Evolutionary conservation across 2,329 filamentous ascomycete species (phyloP).

Genomic region (Ophiognomonia clavigignenti-juglandacearum): DNA sequence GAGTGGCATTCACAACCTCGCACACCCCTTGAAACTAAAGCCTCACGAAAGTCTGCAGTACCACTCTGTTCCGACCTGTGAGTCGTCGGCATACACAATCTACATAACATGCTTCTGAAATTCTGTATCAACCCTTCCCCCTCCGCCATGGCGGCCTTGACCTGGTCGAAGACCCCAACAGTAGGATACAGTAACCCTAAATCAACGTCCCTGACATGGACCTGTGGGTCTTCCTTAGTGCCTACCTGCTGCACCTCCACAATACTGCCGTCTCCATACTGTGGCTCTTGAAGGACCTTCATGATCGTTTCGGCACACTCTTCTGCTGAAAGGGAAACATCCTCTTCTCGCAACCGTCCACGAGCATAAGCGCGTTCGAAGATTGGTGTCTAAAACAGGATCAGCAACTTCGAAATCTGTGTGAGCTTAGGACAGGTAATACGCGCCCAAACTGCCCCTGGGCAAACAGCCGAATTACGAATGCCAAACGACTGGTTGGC

Average conservation of each 20-base stretch:
- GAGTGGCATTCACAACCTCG: too few species aligned
- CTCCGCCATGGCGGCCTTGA: slow-evolving; percentile 3
- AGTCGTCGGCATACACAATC: too few species aligned
- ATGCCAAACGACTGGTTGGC: slow-evolving; percentile 12
- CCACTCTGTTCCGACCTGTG: too few species aligned
- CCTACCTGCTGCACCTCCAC: slow-evolving; percentile 18
- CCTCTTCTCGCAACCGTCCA: slow-evolving; percentile 8
- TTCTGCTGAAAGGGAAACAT: slow-evolving; percentile 9
- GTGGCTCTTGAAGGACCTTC: slow-evolving; percentile 8
- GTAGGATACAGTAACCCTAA: slow-evolving; percentile 8
- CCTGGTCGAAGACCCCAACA: background rate
- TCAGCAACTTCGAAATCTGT: background rate
- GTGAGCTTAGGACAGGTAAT: background rate
- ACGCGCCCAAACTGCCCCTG: slow-evolving; percentile 7
- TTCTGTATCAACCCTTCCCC: slow-evolving; percentile 1
- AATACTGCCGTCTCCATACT: slow-evolving; percentile 19
- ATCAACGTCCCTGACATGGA: slow-evolving; percentile 16
- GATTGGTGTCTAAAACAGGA: slow-evolving; percentile 7
- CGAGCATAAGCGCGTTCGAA: slow-evolving; percentile 14
- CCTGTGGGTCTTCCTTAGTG: slow-evolving; percentile 4
- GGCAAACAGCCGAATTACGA: slow-evolving; percentile 17
- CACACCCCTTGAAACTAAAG: too few species aligned
- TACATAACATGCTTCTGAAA: too few species aligned
- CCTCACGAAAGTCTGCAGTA: too few species aligned
- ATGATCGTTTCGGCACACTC: slow-evolving; percentile 14